Evolutionary conservation across 192 early-diverging fungal genomes (phyloP).

Genomic region (Backusella tuberculispora): DNA sequence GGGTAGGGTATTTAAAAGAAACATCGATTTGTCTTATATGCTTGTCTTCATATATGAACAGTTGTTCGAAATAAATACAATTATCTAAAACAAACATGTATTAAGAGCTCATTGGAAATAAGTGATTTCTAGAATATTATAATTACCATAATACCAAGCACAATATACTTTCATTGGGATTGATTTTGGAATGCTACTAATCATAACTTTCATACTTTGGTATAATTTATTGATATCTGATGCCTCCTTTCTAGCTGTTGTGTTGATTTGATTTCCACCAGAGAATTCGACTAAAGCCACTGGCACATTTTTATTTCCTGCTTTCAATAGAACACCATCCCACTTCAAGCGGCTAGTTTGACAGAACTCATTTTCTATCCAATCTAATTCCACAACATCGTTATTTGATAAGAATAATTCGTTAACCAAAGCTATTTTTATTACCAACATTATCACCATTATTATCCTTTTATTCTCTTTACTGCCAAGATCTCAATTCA

Average conservation of each 20-base stretch:
- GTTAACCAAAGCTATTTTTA: too few relatives aligned
- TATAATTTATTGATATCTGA: background rate
- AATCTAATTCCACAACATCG: background rate
- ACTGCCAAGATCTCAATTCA: too few relatives aligned
- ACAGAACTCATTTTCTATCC: conserved; percentile 1
- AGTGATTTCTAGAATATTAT: background rate
- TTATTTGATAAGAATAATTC: background rate
- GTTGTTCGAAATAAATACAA: background rate
- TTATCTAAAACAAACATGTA: background rate
- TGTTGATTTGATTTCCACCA: background rate
- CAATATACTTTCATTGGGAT: background rate
- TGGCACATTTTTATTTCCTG: background rate
- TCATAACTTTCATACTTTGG: background rate
- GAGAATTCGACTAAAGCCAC: background rate
- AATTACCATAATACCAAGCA: background rate
- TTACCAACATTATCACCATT: too few relatives aligned
- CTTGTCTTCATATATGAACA: background rate
- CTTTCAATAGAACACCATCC: background rate
- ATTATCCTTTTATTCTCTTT: too few relatives aligned
- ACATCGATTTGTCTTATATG: background rate
- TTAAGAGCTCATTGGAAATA: background rate
- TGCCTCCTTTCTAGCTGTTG: background rate
- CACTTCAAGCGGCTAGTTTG: background rate
- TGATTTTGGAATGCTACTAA: background rate
- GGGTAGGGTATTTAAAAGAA: background rate